Percentiles rank a stretch among this genome's conserved stretches.
Conservation (phyloP, 345 rosid genomes). For the Populus davidiana region DNA sequence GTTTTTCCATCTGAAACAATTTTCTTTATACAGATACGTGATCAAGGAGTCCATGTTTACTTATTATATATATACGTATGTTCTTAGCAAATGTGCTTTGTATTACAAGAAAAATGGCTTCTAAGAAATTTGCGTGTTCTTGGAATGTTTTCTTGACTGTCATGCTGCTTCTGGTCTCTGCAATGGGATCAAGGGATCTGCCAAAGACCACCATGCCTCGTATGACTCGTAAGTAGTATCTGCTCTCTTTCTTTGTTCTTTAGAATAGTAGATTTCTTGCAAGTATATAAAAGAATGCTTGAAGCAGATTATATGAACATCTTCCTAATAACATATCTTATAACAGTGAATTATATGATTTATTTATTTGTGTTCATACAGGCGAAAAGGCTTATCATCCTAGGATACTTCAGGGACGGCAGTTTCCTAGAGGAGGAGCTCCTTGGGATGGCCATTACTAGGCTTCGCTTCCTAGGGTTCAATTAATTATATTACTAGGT, state of each 20-base stretch:
- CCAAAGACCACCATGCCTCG: neutral
- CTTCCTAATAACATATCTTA: neutral
- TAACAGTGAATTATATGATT: neutral
- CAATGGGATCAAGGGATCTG: neutral
- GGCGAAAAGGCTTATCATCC: no score
- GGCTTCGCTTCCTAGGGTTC: no score
- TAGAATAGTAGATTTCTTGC: no score
- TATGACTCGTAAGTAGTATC: neutral
- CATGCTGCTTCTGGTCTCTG: neutral
- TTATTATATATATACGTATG: neutral
- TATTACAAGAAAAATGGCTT: neutral
- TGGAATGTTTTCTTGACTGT: neutral
- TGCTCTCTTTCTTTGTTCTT: neutral
- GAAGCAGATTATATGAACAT: neutral
- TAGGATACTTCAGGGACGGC: no score
- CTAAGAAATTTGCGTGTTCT: neutral
- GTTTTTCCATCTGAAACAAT: neutral
- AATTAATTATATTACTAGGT: no score
- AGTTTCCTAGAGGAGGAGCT: no score
- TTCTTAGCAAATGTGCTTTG: neutral
- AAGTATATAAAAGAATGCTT: neutral
- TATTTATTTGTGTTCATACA: no score
- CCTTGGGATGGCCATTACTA: no score
- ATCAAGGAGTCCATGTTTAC: neutral
- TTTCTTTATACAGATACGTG: neutral